Evolutionary conservation across 192 early-diverging fungal species (phyloP), one percentile per base, ranked within the genome.

Genomic region (Gigaspora rosea): DNA sequence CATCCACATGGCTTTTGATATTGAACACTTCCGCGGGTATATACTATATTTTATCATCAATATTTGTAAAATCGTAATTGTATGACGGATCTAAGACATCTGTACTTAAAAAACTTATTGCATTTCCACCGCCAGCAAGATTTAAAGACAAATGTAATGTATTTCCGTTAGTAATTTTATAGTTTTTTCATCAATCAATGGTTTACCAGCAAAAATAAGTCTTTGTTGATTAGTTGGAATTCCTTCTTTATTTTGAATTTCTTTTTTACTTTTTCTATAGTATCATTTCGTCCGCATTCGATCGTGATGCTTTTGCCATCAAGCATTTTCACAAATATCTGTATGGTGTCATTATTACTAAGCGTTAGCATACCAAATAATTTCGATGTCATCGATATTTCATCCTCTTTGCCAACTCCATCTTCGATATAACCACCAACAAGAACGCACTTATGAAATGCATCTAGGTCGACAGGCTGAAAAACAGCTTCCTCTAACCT

Each of bases 221-320:
- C 88, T 83, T 78, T 90, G 91, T 79, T 92, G 91, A 66, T 92
- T 86, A 54, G 87, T 85, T n/a, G 87, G 91, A 56, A 90, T 89
- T 9, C 92, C 92, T 82, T 93, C 92, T 83, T 88, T 90, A 73
- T 93, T 85, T 81, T 91, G 90, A 69, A 93, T 93, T 85, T 90
- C 89, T 33, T 74, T 83, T 93, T 93, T 66, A 93, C 86, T 51
- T 91, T 85, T 35, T 91, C 89, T 64, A 94, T 91, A 50, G 78
- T 66, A 78, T 91, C 89, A 51, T 83, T 86, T 36, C 87, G 87
- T 81, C 91, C 88, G 12, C 91, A 87, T 79, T 92, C 94, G 54
- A 96, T 85, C 71, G 93, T 95, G 83, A 96, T 93, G 73, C 93
- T 95, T 88, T 95, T 96, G 58, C 95, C 95, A 51, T 94, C 94